phyloP scores from a whole-genome alignment of 257 asterid genomes.

The Fraxinus anomala region DNA sequence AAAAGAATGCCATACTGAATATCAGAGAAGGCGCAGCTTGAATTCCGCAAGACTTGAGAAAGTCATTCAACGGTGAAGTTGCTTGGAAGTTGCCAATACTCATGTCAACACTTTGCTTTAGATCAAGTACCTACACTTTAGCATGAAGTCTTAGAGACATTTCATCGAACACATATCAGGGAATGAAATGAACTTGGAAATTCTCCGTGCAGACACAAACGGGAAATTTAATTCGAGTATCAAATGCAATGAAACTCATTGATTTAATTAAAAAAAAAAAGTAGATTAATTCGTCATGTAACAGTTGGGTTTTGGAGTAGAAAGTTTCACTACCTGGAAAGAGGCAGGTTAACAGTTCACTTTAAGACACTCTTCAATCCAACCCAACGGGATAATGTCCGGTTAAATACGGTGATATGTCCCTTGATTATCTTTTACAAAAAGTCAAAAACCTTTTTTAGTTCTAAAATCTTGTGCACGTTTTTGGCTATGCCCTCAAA shows the following conservation, averaged over 20 bases:
- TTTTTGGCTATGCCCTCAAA: too few species aligned
- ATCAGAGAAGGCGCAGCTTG: slow-evolving; percentile 34
- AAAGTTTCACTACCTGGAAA: not conserved
- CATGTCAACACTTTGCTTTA: slow-evolving; percentile 29
- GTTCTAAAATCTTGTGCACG: too few species aligned
- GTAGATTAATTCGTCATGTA: not conserved
- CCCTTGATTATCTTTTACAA: too few species aligned
- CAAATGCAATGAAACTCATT: not conserved
- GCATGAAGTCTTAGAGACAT: slow-evolving; percentile 23
- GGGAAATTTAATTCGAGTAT: not conserved
- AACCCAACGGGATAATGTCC: too few species aligned
- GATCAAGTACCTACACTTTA: slow-evolving; percentile 26
- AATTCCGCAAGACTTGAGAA: slow-evolving; percentile 29
- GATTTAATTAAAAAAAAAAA: not conserved
- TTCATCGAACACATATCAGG: slow-evolving; percentile 29
- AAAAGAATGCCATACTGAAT: slow-evolving; percentile 36
- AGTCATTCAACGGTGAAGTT: slow-evolving; percentile 38
- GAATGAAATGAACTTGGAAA: not conserved
- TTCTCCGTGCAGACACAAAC: not conserved
- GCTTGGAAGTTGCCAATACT: slow-evolving; percentile 47
- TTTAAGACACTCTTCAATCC: too few species aligned
- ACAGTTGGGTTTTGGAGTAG: not conserved
- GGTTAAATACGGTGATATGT: too few species aligned
- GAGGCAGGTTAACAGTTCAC: not conserved
- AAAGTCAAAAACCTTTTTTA: too few species aligned